Evolutionary conservation across 306 rosid genomes (phyloP), one percentile per base, ranked within the genome.

Genomic region (Abrus precatorius): DNA sequence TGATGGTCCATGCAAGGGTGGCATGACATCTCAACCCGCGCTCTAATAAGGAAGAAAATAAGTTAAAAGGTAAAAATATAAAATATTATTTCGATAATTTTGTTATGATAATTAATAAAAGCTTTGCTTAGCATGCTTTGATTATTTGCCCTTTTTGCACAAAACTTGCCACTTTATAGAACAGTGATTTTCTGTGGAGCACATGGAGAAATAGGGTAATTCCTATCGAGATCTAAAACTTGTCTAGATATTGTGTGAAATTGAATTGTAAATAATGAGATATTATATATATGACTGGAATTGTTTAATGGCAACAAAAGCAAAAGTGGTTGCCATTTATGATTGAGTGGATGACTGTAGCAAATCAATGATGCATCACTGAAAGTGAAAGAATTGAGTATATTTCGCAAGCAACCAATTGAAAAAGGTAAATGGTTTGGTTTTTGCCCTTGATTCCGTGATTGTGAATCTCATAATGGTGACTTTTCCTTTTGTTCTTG

Each of bases 361-460:
- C 63, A 79, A 36, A 70, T 70, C 64, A 70, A 59, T 49, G 54
- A 59, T 79, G 64, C 71, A 70, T 70, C 53, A 48, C 7, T 45
- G 62, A 69, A 57, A 59, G 63, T 59, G 54, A 70, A 14, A 14
- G 34, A 45, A 12, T 59, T 69, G 2, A 69, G 40, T 59, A 47
- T 11, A 33, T 59, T 41, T 69, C 68, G 52, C 70, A 56, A 45
- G 7, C 70, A 57, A 34, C 83, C 83, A 60, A 68, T 45, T 45
- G 70, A 9, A 56, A 70, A 33, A 72, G 54, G 49, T 69, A 48
- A 79, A 70, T 79, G 53, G 2, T 70, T 60, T 43, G 56, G 64
- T 64, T 38, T 71, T 59, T 79, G 29, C 78, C 72, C 65, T 72
- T n/a, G 28, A 72, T 80, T 57, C 80, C 80, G 76, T 74, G 85